These are phyloP conservation scores for Apostasia ramifera DNA, from an alignment of 106 monocot genomes.

Conservation along the genomic window DNA sequence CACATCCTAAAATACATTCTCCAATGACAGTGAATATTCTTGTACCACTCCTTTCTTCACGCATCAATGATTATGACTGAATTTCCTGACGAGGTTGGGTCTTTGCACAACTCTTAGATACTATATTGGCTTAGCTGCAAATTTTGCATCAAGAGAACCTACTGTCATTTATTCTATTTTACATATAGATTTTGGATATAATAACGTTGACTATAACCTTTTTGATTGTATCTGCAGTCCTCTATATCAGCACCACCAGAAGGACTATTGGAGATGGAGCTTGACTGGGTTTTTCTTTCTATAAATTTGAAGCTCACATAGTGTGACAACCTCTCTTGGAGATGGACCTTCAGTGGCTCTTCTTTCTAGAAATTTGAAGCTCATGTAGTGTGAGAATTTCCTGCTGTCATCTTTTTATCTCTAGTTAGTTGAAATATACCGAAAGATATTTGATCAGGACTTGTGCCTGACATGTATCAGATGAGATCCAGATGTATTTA, in stretches of 20 bases:
- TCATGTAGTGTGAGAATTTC: neutral
- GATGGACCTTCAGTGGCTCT: neutral
- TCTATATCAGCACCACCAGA: constrained; percentile 88
- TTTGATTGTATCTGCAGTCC: constrained; percentile 50
- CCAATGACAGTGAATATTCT: neutral
- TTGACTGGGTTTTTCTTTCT: neutral
- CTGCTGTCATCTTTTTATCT: neutral
- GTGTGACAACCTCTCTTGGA: neutral
- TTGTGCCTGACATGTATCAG: no score
- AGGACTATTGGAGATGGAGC: constrained; percentile 55
- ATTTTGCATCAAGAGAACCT: neutral
- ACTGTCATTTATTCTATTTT: neutral
- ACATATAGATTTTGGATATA: neutral
- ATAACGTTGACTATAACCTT: neutral
- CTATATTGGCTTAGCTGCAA: no score
- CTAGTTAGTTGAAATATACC: neutral
- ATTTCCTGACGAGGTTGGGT: no score
- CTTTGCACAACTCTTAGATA: no score
- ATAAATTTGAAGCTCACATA: neutral
- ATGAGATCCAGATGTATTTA: no score
- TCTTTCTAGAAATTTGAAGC: neutral
- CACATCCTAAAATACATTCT: no score
- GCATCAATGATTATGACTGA: no score
- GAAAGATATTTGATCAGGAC: no score
- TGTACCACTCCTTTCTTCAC: neutral